These are phyloP conservation scores for Tolypocladium inflatum DNA, from an alignment of 2,329 filamentous ascomycete genomes.

Conservation along the genomic window DNA sequence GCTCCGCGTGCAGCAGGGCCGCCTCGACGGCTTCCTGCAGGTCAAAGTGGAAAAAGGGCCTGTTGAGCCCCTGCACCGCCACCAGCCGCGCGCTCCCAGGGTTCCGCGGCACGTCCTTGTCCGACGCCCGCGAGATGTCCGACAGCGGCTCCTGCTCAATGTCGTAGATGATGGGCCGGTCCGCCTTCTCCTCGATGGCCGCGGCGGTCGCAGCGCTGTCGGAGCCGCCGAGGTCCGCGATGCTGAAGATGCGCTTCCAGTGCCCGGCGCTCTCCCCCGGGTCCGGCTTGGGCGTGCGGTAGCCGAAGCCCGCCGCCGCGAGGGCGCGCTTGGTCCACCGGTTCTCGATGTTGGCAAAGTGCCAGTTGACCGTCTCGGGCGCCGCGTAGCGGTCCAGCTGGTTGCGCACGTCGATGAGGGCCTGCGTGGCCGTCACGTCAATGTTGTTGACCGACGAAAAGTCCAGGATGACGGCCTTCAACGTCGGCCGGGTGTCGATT, in stretches of 20 bases:
- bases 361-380: constrained; percentile 36
- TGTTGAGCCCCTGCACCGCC: constrained; percentile 35
- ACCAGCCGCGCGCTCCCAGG: constrained; percentile 20
- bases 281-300: constrained; percentile 19
- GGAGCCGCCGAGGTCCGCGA: constrained; percentile 72
- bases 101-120: constrained; percentile 18
- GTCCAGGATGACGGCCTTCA: constrained; percentile 47
- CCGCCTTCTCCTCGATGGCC: constrained; percentile 49
- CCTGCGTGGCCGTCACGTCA: constrained; percentile 45
- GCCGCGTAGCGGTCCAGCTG: constrained; percentile 41
- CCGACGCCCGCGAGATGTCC: constrained; percentile 11
- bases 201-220: constrained; percentile 50
- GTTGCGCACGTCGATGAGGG: constrained; percentile 43
- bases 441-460: constrained; percentile 45
- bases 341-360: constrained; percentile 42
- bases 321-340: constrained; percentile 49
- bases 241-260: constrained; percentile 78
- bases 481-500: constrained; percentile 33
- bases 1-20: constrained; percentile 25
- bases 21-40: constrained; percentile 38
- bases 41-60: constrained; percentile 44
- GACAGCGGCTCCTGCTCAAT: constrained; percentile 16
- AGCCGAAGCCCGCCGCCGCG: constrained; percentile 43
- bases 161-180: constrained; percentile 13
- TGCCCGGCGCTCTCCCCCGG: constrained; percentile 13